Base-by-base conservation (phyloP, 441 rosid species). In the Pelargonium citronellum region DNA sequence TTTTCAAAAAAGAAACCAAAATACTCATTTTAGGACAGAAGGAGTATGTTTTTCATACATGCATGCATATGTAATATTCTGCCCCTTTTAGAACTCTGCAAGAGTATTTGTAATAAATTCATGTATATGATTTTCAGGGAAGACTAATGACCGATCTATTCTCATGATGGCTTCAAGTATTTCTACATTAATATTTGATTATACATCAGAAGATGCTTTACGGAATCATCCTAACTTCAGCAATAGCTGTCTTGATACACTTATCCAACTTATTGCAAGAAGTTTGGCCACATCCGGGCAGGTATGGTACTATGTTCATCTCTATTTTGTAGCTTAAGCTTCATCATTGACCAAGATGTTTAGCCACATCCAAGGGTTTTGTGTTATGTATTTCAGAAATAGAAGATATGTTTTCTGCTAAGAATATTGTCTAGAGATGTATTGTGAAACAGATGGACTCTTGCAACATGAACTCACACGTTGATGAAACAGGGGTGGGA, bases 81-180 rank as follows among this genome's bases (percentile, higher is more conserved):
- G 46, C 46, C 7, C 7, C 46, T 41, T 41, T 41, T 5, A 13
- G 10, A 57, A 57, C 7, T 7, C 20, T n/a, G n/a, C 63, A 4
- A 2, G 15, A 30, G 12, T 17, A 34, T 34, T 11, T 2, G 13
- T 11, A 13, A 30, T n/a, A 15, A 64, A 22, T 4, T 64, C 11
- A n/a, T 27, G 41, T 15, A n/a, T 12, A 12, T 15, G 16, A 6
- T n/a, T 69, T 78, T 67, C 85, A 89, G 96, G 83, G 75, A 67
- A 80, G 69, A 72, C 71, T 66, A 47, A 73, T 68, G 93, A 89
- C 64, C 78, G 73, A 51, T 84, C 90, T 15, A 71, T 77, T 47
- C 55, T 76, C 0, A 81, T 86, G 91, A 86, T 90, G 98, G 95
- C 91, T 73, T 81, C 93, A 67, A 87, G 91, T 81, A 83, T 95